These are phyloP conservation scores for Naematelia encephala DNA, from an alignment of 768 basidiomycete species.

Conservation along the genomic window DNA sequence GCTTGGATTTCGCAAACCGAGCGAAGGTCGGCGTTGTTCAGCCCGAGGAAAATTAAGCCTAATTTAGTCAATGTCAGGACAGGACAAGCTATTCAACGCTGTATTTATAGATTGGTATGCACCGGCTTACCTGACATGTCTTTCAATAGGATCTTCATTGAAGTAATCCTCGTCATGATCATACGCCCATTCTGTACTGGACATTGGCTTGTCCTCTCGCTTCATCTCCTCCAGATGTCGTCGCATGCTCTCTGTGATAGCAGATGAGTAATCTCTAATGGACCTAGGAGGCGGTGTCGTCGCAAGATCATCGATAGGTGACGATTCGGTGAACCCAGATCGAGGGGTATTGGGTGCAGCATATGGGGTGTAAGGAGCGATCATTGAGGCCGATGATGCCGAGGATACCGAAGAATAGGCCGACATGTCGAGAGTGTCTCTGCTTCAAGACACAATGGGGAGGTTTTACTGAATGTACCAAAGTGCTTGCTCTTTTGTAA, in stretches of 20 bases:
- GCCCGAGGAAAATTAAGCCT: not conserved
- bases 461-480: no score
- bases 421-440: not conserved
- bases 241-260: not conserved
- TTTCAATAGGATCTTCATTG: constrained; percentile 32
- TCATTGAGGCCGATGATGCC: not conserved
- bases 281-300: not conserved
- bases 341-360: not conserved
- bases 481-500: no score
- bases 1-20: not conserved
- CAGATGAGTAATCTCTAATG: not conserved
- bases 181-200: not conserved
- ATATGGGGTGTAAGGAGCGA: not conserved
- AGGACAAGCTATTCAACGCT: no score
- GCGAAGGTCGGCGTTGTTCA: not conserved
- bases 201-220: not conserved
- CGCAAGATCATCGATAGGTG: not conserved
- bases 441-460: no score
- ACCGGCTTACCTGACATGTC: constrained; percentile 18
- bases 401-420: not conserved
- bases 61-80: no score
- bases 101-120: no score
- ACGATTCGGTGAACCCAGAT: not conserved
- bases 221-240: not conserved
- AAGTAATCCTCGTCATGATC: not conserved